Evolutionary conservation across 2,329 filamentous ascomycete species (phyloP), one percentile per base, ranked within the genome.

Genomic region (Aschersonia sp.): DNA sequence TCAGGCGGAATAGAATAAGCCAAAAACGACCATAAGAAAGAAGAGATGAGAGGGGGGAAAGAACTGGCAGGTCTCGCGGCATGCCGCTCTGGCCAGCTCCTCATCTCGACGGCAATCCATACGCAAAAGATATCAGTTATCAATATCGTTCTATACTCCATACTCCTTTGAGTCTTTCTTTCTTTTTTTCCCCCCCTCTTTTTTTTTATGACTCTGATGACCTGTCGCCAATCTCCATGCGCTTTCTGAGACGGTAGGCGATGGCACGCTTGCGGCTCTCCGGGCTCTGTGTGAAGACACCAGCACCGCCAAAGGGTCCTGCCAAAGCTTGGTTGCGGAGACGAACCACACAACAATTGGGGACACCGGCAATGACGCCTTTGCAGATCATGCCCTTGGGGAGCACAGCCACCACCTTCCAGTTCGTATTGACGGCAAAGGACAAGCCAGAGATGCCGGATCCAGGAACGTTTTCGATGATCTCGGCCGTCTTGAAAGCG

Each of bases 331-430:
- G 55, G 65, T 83, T 83, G 58, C 75, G 71, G 51, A 82, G 64
- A 50, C 77, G 72, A 30, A 78, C 76, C 47, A 82, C 60, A 65
- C 78, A 82, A 54, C 82, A 76, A 56, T 79, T 78, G 51, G 67
- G 56, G 10, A 72, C 79, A 30, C 76, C 78, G 47, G 71, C 80
- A 5, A 74, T 75, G 43, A 67, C 69, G 48, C 70, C 81, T 31
- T 73, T 69, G 63, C 81, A 85, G 31, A 76, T 81, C 78, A 82
- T 84, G 47, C 80, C 81, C n/a, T 59, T 52, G 29, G 81, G 80
- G 75, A 84, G 82, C 62, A 80, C 71, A 48, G 84, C 73, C 52
- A 71, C 74, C 56, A 84, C 64, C 45, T 75, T 75, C 67, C 82
- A 85, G 55, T 84, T 80, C 55, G 71, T 81, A 57, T 71, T 78